A percentile compares a stretch with the other conserved stretches of the same genome.
These are phyloP conservation scores for Poa pratensis DNA, from an alignment of 176 grass and related monocot genomes.

Conservation along the genomic window DNA sequence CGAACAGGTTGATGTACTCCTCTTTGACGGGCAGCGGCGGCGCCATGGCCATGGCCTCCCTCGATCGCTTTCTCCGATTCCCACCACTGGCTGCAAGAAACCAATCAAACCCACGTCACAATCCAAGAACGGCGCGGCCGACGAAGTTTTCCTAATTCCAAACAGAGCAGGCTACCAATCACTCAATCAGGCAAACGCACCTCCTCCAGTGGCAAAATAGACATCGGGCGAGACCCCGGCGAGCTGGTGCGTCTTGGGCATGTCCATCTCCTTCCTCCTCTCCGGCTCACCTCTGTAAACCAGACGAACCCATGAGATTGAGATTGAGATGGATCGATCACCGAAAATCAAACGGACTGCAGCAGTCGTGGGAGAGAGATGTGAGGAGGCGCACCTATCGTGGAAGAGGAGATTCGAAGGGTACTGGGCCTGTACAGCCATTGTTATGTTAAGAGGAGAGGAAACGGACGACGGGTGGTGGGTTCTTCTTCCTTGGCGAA, in stretches of 20 bases:
- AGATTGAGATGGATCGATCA: neutral
- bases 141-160: neutral
- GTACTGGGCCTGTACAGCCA: conserved; percentile 77
- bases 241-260: conserved; percentile 37
- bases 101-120: conserved; percentile 39
- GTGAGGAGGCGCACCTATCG: conserved; percentile 52
- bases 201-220: conserved; percentile 55
- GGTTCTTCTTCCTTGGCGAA: conserved; percentile 34
- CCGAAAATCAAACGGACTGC: neutral
- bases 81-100: conserved; percentile 51
- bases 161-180: neutral
- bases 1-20: conserved; percentile 46
- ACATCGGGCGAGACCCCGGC: conserved; percentile 40
- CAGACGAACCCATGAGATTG: conserved; percentile 43
- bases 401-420: conserved; percentile 64
- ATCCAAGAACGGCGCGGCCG: conserved; percentile 21
- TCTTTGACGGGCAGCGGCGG: conserved; percentile 40
- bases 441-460: conserved; percentile 49
- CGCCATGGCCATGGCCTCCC: conserved; percentile 47
- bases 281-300: conserved; percentile 65
- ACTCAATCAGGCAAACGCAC: conserved; percentile 30
- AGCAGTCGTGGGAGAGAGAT: neutral
- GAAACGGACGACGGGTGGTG: conserved; percentile 52
- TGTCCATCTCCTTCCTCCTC: conserved; percentile 62
- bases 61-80: conserved; percentile 53